phyloP scores from a whole-genome alignment of 108 stramenopile species.

The Fistulifera pelliculosa region DNA sequence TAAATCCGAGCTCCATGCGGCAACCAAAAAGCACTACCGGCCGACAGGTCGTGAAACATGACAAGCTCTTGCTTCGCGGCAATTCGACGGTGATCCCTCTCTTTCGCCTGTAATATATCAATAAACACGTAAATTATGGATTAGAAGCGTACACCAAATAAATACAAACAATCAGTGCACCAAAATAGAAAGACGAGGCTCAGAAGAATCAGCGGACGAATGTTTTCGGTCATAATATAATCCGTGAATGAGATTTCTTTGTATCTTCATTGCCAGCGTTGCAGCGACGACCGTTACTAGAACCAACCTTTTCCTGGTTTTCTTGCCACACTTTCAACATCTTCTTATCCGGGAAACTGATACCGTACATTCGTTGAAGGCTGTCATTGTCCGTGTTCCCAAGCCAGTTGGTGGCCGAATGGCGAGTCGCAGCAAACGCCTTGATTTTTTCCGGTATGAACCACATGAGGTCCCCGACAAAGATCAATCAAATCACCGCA shows the following conservation, averaged over 20 bases:
- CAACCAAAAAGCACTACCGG: conserved; percentile 97
- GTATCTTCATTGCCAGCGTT: conserved; percentile 37
- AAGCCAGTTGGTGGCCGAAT: conserved; percentile 95
- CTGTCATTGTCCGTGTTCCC: conserved; percentile 96
- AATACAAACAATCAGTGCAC: neutral
- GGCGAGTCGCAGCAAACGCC: conserved; percentile 88
- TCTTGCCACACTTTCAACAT: conserved; percentile 94
- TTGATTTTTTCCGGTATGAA: conserved; percentile 91
- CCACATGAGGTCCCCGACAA: conserved; percentile 96
- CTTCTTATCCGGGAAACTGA: conserved; percentile 98
- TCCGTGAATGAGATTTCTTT: conserved; percentile 79
- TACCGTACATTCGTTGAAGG: conserved; percentile 95
- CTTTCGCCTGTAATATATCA: conserved; percentile 70
- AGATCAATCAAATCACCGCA: conserved; percentile 97
- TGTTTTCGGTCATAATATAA: conserved; percentile 22
- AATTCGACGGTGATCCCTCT: conserved; percentile 93
- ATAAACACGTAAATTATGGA: neutral
- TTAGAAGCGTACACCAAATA: neutral
- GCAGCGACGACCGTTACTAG: neutral
- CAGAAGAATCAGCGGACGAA: conserved; percentile 52
- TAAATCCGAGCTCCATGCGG: conserved; percentile 99
- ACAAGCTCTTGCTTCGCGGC: conserved; percentile 91
- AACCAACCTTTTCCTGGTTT: conserved; percentile 80
- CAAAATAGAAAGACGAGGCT: conserved; percentile 14
- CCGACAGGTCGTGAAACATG: conserved; percentile 96